Conservation (phyloP, 805 yeast species). For the Sugiyamaella valdiviana region DNA sequence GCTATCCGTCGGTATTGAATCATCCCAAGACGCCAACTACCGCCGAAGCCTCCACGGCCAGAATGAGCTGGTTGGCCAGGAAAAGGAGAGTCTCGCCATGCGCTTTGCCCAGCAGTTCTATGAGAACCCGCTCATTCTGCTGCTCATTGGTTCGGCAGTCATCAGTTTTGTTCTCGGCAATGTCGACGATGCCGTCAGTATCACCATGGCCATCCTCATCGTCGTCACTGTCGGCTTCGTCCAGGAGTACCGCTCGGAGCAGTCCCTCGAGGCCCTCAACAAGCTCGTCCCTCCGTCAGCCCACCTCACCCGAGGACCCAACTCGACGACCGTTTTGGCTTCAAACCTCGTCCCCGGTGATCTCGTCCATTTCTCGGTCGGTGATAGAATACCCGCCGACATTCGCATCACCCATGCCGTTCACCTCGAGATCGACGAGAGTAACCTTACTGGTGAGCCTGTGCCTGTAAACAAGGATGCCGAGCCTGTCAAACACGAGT, state of each 20-base stretch:
- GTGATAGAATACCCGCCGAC: conserved; percentile 97
- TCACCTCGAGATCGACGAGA: conserved; percentile 83
- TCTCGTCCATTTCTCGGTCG: conserved; percentile 78
- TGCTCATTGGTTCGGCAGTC: conserved; percentile 84
- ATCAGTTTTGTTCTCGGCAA: conserved; percentile 92
- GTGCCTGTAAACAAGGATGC: conserved; percentile 69
- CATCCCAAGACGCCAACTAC: conserved; percentile 61
- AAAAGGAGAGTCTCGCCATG: conserved; percentile 61
- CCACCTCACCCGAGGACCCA: conserved; percentile 77
- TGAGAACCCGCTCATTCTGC: conserved; percentile 83
- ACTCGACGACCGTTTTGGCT: conserved; percentile 76
- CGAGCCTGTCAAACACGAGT: conserved; percentile 33
- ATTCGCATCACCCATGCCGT: conserved; percentile 71
- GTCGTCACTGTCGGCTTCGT: conserved; percentile 97
- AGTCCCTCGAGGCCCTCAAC: conserved; percentile 87
- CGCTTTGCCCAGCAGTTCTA: conserved; percentile 77
- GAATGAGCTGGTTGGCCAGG: conserved; percentile 73
- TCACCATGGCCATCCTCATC: conserved; percentile 82
- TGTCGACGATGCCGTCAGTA: conserved; percentile 90
- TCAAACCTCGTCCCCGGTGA: conserved; percentile 93
- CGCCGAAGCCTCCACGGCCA: conserved; percentile 72
- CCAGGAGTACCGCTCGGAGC: conserved; percentile 93
- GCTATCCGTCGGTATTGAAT: conserved; percentile 50
- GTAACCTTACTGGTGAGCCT: conserved; percentile 93
- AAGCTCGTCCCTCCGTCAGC: conserved; percentile 96